Percentiles rank a stretch among this genome's conserved stretches.
phyloP scores from a whole-genome alignment of 2,329 filamentous ascomycete genomes.

The Colletotrichum plurivorum region DNA sequence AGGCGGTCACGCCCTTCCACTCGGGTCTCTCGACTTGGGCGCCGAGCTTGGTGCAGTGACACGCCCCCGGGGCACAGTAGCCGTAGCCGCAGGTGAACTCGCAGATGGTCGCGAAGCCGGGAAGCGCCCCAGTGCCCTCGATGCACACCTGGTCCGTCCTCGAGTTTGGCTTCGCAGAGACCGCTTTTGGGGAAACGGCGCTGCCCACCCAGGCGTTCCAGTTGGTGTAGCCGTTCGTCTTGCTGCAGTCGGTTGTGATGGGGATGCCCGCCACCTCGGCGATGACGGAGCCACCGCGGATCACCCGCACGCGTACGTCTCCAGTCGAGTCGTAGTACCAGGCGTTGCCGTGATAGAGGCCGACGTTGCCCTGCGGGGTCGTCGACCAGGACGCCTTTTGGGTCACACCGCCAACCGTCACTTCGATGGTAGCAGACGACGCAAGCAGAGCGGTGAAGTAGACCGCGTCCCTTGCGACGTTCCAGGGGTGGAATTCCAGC shows the following conservation, averaged over 20 bases:
- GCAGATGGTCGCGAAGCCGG: conserved; percentile 51
- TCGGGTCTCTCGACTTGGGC: background rate
- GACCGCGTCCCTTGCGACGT: conserved; percentile 30
- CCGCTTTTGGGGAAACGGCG: background rate
- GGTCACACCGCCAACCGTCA: background rate
- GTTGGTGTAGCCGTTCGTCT: conserved; percentile 24
- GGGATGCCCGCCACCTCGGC: background rate
- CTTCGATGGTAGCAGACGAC: conserved; percentile 43
- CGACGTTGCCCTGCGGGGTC: background rate
- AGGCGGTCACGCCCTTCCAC: background rate
- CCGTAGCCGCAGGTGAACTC: conserved; percentile 48
- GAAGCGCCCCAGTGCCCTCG: conserved; percentile 39
- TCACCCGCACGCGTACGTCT: conserved; percentile 47
- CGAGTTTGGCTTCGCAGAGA: background rate
- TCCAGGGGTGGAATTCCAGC: conserved; percentile 38
- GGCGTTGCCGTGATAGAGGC: background rate
- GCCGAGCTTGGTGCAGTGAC: conserved; percentile 38
- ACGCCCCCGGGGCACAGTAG: conserved; percentile 44
- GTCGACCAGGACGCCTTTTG: fast-evolving
- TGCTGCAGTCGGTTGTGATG: background rate
- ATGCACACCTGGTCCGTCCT: conserved; percentile 40
- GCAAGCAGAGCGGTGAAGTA: conserved; percentile 46
- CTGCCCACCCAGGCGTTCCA: conserved; percentile 36
- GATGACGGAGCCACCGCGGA: conserved; percentile 1
- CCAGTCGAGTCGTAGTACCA: background rate